phyloP scores from a whole-genome alignment of 306 rosid genomes.

The Potentilla sterilis region DNA sequence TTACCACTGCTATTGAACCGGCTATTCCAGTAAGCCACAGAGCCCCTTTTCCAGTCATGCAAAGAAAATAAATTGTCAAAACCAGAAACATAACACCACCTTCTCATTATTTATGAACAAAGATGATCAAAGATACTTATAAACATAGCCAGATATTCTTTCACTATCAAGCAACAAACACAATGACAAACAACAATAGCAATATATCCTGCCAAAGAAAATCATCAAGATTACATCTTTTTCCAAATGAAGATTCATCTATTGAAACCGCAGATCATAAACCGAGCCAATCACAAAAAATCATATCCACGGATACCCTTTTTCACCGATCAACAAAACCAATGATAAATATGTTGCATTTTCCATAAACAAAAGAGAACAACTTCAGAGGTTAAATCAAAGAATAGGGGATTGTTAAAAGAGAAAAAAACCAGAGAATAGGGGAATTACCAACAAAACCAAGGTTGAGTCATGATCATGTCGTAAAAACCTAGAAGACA shows the following conservation, averaged over 20 bases:
- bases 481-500: neutral
- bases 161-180: neutral
- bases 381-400: neutral
- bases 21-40: slow-evolving; percentile 86
- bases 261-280: neutral
- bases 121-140: neutral
- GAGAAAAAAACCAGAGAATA: neutral
- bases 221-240: neutral
- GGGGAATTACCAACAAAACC: slow-evolving; percentile 68
- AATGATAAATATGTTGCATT: neutral
- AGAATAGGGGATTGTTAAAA: neutral
- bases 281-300: neutral
- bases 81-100: neutral
- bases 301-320: no score
- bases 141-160: neutral
- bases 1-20: slow-evolving; percentile 84
- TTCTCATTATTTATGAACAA: neutral
- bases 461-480: no score
- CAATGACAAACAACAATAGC: slow-evolving; percentile 5
- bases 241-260: neutral
- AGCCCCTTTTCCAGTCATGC: slow-evolving; percentile 42
- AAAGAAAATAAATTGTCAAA: neutral
- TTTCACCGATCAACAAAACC: no score
- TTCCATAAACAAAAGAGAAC: neutral
- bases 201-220: neutral